phyloP scores from a whole-genome alignment of 1,284 basidiomycete species.

The Apiotrichum laibachii region DNA sequence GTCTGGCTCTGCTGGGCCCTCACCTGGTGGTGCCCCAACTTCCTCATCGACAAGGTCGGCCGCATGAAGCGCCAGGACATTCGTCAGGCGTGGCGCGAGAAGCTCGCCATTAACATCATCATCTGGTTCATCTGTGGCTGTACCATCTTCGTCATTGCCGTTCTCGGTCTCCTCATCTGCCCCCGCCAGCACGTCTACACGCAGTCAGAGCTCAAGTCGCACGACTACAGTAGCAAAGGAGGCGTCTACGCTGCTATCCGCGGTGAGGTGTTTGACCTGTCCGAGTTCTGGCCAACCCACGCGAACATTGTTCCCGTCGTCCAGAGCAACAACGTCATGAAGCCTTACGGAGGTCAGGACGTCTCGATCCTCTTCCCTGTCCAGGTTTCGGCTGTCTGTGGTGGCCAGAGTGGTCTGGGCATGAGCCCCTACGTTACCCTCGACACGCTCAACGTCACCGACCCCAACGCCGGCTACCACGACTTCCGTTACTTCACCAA shows the following conservation, averaged over 20 bases:
- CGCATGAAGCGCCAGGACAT: conserved; percentile 93
- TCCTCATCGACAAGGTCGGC: conserved; percentile 67
- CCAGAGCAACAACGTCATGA: conserved; percentile 62
- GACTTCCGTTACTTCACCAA: conserved; percentile 86
- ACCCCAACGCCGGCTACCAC: conserved; percentile 79
- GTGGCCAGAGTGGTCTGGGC: conserved; percentile 67
- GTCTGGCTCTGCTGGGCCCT: conserved; percentile 83
- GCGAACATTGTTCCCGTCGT: conserved; percentile 70
- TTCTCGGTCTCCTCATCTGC: conserved; percentile 86
- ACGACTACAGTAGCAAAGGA: conserved; percentile 64
- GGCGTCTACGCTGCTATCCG: conserved; percentile 79
- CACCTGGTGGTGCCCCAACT: conserved; percentile 85
- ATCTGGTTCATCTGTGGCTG: conserved; percentile 91
- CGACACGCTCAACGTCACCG: conserved; percentile 71
- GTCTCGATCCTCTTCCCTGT: conserved; percentile 87
- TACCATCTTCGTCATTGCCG: conserved; percentile 88
- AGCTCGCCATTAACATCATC: conserved; percentile 89
- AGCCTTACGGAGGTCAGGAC: conserved; percentile 77
- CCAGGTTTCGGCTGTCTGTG: conserved; percentile 92
- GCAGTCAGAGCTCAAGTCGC: conserved; percentile 67
- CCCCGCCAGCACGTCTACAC: conserved; percentile 91
- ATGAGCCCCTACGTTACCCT: conserved; percentile 83
- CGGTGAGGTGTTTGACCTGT: conserved; percentile 69
- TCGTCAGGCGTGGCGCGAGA: conserved; percentile 95
- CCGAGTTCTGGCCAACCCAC: conserved; percentile 57